Evolutionary conservation across 192 early-diverging fungal species (phyloP).

Genomic region (Jimgerdemannia flammicorona): DNA sequence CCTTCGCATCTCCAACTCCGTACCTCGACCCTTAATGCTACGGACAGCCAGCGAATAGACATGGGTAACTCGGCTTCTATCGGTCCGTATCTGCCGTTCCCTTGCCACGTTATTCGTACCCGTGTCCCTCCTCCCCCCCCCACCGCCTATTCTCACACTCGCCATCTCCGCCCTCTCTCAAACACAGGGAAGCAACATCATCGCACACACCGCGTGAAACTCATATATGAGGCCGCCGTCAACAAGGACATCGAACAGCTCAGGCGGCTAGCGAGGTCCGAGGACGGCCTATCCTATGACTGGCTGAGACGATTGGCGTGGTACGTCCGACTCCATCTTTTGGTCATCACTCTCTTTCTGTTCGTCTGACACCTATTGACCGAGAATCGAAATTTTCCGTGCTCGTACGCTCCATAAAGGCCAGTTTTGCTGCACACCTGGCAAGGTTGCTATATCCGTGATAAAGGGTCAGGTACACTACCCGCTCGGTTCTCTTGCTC

Average conservation of each 20-base stretch:
- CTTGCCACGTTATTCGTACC: neutral
- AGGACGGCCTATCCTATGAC: conserved; percentile 18
- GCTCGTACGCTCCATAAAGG: too few species aligned
- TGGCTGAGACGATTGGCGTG: conserved; percentile 20
- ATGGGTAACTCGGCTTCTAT: neutral
- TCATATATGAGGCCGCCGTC: too few species aligned
- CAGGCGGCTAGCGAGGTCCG: conserved; percentile 13
- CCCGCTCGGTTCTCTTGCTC: too few species aligned
- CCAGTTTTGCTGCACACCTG: conserved; percentile 34
- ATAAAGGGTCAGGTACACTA: conserved; percentile 29
- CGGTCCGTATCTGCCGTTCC: neutral
- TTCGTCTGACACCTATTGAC: too few species aligned
- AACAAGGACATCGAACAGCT: conserved; percentile 20
- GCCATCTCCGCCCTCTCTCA: too few species aligned
- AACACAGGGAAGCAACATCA: too few species aligned
- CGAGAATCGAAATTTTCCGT: too few species aligned
- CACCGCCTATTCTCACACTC: too few species aligned
- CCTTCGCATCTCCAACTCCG: neutral
- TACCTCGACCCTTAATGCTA: neutral
- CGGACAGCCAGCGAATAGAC: neutral
- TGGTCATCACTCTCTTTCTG: too few species aligned
- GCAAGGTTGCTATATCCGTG: conserved; percentile 30
- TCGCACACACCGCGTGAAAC: too few species aligned
- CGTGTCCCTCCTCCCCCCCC: too few species aligned
- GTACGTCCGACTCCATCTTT: conserved; percentile 11